These are phyloP conservation scores for Pistacia vera DNA, from an alignment of 345 rosid species.

Conservation along the genomic window DNA sequence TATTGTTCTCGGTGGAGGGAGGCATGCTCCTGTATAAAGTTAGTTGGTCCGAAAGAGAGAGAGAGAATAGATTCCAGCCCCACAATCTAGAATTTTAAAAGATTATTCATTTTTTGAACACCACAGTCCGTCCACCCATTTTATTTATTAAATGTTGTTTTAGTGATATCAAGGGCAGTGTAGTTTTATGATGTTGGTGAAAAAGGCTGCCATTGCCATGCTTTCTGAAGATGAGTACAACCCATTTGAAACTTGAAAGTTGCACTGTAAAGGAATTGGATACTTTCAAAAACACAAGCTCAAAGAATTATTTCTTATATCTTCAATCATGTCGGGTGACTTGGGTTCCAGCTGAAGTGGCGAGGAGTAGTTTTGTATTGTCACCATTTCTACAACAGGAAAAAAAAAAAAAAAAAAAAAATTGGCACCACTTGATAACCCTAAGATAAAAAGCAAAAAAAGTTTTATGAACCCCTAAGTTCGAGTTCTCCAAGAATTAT, in stretches of 20 bases:
- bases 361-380: no score
- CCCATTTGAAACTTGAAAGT: neutral
- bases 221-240: constrained; percentile 6
- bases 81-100: constrained; percentile 24
- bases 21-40: constrained; percentile 28
- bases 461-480: no score
- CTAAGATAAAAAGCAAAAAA: no score
- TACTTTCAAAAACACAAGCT: no score
- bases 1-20: constrained; percentile 16
- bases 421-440: no score
- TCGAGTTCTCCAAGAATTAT: no score
- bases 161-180: neutral
- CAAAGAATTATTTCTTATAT: no score
- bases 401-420: no score
- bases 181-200: neutral
- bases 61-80: constrained; percentile 42
- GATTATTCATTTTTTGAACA: neutral
- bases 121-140: constrained; percentile 2
- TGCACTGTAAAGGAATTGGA: neutral
- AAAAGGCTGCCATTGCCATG: constrained; percentile 41
- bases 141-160: constrained; percentile 27
- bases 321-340: no score
- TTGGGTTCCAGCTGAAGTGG: no score
- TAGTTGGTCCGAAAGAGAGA: constrained; percentile 15
- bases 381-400: no score